Evolutionary conservation across 257 asterid species (phyloP).

Genomic region (Osmanthus fragrans): DNA sequence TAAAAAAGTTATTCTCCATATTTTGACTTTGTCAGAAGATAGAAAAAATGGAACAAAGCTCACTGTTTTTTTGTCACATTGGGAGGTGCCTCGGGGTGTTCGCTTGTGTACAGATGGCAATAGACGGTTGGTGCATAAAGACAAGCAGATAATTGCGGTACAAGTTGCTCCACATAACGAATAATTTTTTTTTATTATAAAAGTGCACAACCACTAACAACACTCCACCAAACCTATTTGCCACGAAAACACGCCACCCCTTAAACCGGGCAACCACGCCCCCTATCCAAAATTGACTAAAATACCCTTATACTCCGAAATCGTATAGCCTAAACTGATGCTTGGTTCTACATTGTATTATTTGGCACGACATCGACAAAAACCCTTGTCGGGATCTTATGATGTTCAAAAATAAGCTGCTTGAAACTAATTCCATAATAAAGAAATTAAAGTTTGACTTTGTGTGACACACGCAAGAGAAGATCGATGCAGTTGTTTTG

Average conservation of each 20-base stretch:
- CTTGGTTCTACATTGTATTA: no score
- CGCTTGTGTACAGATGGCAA: conserved; percentile 24
- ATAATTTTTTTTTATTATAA: conserved; percentile 11
- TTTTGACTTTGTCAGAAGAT: conserved; percentile 22
- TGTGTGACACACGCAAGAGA: conserved; percentile 8
- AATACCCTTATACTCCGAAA: conserved; percentile 34
- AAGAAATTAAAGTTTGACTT: neutral
- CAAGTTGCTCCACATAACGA: conserved; percentile 17
- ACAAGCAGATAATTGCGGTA: conserved; percentile 22
- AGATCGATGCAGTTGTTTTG: conserved; percentile 22
- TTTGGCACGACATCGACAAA: no score
- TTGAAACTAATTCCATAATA: no score
- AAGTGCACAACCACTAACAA: conserved; percentile 50
- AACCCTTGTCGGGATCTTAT: no score
- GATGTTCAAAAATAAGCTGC: no score
- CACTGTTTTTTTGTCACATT: conserved; percentile 22
- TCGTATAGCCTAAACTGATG: no score
- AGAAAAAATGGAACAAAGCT: conserved; percentile 11
- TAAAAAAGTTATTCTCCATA: neutral
- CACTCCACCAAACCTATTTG: conserved; percentile 60
- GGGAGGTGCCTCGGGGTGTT: conserved; percentile 51
- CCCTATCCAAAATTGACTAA: conserved; percentile 30
- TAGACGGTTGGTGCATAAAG: conserved; percentile 28
- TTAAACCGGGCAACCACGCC: conserved; percentile 20
- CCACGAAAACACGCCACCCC: conserved; percentile 74